These are phyloP conservation scores for Yamadazyma taylorii DNA, from an alignment of 1,139 yeast genomes.

Conservation along the genomic window DNA sequence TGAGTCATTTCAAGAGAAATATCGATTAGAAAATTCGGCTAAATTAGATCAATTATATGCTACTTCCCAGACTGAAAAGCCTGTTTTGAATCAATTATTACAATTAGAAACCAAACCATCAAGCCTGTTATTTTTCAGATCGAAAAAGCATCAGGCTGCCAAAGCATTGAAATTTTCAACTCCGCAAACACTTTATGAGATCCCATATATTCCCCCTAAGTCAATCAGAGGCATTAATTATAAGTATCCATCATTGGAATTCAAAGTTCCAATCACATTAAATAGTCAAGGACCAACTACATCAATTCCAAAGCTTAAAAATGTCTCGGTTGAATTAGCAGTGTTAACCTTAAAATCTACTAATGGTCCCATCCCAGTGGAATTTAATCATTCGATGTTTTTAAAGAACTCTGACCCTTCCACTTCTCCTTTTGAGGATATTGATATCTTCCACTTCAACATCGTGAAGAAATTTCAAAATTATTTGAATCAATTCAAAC, in stretches of 20 bases:
- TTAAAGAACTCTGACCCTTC: conserved; percentile 21
- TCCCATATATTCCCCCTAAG: conserved; percentile 36
- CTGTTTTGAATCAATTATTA: neutral
- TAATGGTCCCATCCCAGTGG: conserved; percentile 35
- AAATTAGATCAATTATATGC: conserved; percentile 15
- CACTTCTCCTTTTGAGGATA: conserved; percentile 16
- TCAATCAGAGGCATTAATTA: conserved; percentile 20
- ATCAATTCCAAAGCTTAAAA: conserved; percentile 34
- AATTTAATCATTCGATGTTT: conserved; percentile 41
- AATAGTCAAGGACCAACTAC: conserved; percentile 9
- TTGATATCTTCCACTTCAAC: conserved; percentile 27
- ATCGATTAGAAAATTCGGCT: conserved; percentile 3
- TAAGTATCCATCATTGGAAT: conserved; percentile 24
- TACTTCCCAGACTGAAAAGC: conserved; percentile 8
- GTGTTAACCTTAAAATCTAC: conserved; percentile 35
- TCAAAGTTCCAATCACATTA: conserved; percentile 32
- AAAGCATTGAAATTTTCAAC: conserved; percentile 19
- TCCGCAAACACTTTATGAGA: conserved; percentile 26
- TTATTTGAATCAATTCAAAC: conserved; percentile 21
- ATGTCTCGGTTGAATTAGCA: conserved; percentile 30
- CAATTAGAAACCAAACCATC: neutral
- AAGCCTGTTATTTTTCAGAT: neutral
- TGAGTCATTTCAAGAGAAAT: conserved; percentile 8
- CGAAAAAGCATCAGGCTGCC: neutral
- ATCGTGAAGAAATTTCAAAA: conserved; percentile 24